A percentile compares a stretch with the other conserved stretches of the same genome.
phyloP scores from a whole-genome alignment of 2,329 filamentous ascomycete species.

The Cadophora malorum region DNA sequence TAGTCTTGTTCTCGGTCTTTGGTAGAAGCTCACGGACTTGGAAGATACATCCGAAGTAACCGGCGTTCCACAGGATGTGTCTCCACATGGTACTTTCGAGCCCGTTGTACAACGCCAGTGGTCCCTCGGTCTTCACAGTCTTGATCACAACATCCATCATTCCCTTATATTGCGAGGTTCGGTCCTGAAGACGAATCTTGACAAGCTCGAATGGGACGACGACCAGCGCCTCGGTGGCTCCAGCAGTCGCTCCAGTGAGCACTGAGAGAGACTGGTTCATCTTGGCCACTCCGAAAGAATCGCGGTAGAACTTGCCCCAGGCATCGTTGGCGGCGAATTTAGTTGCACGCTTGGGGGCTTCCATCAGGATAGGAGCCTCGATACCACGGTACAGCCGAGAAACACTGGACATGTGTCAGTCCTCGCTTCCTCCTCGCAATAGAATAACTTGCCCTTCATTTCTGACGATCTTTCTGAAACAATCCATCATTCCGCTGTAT shows the following conservation, averaged over 20 bases:
- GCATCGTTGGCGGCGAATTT: constrained; percentile 99
- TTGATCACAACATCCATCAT: constrained; percentile 81
- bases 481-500: constrained; percentile 98
- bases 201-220: constrained; percentile 98
- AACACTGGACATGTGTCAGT: constrained; percentile 58
- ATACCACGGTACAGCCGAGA: constrained; percentile 96
- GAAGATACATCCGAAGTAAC: constrained; percentile 98
- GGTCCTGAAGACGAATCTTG: constrained; percentile 98
- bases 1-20: constrained; percentile 77
- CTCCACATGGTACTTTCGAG: constrained; percentile 97
- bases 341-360: constrained; percentile 93
- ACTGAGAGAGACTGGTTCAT: constrained; percentile 93
- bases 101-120: constrained; percentile 92
- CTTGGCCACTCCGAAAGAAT: constrained; percentile 80
- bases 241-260: constrained; percentile 91
- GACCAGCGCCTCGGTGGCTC: constrained; percentile 94
- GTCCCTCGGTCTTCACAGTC: constrained; percentile 83
- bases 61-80: constrained; percentile 91
- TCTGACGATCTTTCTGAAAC: constrained; percentile 95
- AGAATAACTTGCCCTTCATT: constrained; percentile 78
- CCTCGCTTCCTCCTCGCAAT: neutral
- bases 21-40: constrained; percentile 89
- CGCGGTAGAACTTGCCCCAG: constrained; percentile 95
- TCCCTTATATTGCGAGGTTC: constrained; percentile 87
- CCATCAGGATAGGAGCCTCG: constrained; percentile 95